These are phyloP conservation scores for Austropuccinia psidii DNA, from an alignment of 1,284 basidiomycete genomes.

Conservation along the genomic window DNA sequence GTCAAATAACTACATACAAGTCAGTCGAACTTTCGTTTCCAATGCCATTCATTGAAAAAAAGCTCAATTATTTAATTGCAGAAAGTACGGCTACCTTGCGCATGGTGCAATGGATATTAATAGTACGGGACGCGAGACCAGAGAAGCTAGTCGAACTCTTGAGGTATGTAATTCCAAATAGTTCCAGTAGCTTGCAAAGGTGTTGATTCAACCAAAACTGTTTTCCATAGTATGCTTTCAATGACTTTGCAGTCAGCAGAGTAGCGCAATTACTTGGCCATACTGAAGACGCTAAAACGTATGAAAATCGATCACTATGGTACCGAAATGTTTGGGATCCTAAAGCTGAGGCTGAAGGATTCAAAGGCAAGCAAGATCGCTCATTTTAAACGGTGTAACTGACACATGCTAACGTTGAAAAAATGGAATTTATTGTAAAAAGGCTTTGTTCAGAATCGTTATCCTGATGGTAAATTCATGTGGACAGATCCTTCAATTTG, in stretches of 20 bases:
- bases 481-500: not conserved
- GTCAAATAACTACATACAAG: not conserved
- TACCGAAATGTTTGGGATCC: conserved; percentile 57
- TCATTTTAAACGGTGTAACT: not conserved
- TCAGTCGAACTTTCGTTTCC: not conserved
- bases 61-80: not conserved
- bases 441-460: not conserved
- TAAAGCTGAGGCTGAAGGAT: conserved; percentile 54
- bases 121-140: conserved; percentile 4
- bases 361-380: conserved; percentile 46
- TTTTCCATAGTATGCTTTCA: not conserved
- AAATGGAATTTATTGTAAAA: not conserved
- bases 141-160: not conserved
- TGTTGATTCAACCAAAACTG: too few species aligned
- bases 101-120: not conserved
- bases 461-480: not conserved
- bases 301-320: conserved; percentile 55
- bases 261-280: not conserved
- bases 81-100: not conserved
- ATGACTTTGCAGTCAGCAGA: not conserved
- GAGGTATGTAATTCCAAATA: not conserved
- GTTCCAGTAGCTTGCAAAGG: too few species aligned
- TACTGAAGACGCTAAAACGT: conserved; percentile 41
- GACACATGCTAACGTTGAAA: not conserved
- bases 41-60: not conserved